Conservation (phyloP, 177 flowering plant genomes). For the Vitis hybrid region DNA sequence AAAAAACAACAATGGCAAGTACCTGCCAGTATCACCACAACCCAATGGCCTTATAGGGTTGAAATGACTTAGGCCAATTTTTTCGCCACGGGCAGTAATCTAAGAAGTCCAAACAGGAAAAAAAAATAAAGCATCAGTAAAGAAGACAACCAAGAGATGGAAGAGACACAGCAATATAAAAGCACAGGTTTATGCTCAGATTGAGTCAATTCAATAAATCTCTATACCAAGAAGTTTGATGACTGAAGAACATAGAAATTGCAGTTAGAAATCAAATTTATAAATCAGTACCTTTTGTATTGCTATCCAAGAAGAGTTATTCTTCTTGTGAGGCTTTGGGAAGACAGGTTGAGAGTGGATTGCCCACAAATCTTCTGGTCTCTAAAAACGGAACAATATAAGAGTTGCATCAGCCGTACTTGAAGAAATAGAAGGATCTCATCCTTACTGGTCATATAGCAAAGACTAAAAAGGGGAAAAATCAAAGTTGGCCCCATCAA, state of each 20-base stretch:
- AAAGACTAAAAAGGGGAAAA: not conserved
- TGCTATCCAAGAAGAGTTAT: constrained; percentile 75
- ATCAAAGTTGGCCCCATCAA: not conserved
- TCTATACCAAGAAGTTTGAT: too few species aligned
- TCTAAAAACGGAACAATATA: constrained; percentile 37
- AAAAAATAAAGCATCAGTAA: constrained; percentile 1
- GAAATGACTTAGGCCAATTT: constrained; percentile 79
- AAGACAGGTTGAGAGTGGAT: constrained; percentile 80
- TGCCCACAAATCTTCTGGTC: constrained; percentile 96
- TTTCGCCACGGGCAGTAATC: constrained; percentile 71
- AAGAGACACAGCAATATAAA: not conserved
- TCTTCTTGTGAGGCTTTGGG: constrained; percentile 86
- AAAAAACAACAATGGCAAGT: constrained; percentile 5
- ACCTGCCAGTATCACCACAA: constrained; percentile 99
- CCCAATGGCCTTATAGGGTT: constrained; percentile 94
- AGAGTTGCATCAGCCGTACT: constrained; percentile 11
- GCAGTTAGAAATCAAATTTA: not conserved
- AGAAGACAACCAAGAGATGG: not conserved
- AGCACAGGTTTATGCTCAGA: not conserved
- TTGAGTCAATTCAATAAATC: not conserved
- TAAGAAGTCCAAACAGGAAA: constrained; percentile 19
- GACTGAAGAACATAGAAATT: too few species aligned
- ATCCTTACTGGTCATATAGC: not conserved
- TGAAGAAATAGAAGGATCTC: not conserved
- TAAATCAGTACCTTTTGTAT: constrained; percentile 66